These are phyloP conservation scores for Rosa chinensis DNA, from an alignment of 306 rosid genomes.

Conservation along the genomic window DNA sequence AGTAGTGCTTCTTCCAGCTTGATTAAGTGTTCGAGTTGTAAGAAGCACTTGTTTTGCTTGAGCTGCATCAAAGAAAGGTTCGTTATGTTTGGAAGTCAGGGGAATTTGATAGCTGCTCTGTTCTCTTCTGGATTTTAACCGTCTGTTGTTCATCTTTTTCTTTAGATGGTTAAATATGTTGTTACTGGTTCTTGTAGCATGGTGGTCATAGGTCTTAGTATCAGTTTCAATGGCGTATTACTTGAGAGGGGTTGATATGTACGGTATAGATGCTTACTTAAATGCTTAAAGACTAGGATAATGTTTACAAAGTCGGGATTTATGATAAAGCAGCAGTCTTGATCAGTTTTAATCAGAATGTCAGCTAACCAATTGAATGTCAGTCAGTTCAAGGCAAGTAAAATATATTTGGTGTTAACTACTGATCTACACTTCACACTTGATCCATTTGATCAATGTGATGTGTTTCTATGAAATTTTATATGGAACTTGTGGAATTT, in stretches of 20 bases:
- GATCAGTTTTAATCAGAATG: constrained; percentile 12
- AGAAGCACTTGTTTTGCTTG: constrained; percentile 74
- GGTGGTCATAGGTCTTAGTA: neutral
- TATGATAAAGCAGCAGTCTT: constrained; percentile 9
- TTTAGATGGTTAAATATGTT: neutral
- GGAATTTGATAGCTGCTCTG: constrained; percentile 18
- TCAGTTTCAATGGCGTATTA: neutral
- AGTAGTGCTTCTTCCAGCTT: constrained; percentile 40
- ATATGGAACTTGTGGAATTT: neutral
- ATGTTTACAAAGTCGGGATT: constrained; percentile 18
- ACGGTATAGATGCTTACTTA: neutral
- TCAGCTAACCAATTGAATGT: neutral
- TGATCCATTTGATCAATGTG: constrained; percentile 9
- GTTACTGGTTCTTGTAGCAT: neutral
- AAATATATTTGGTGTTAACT: neutral
- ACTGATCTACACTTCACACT: neutral
- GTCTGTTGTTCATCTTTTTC: neutral
- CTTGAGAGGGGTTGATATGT: neutral
- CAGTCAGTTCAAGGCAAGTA: neutral
- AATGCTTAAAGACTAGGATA: neutral
- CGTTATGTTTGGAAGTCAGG: constrained; percentile 13
- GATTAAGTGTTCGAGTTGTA: constrained; percentile 75
- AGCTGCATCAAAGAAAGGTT: constrained; percentile 89
- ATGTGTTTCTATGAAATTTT: neutral
- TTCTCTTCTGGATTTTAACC: neutral